Evolutionary conservation across 306 rosid species (phyloP).

Genomic region (Sindora glabra): DNA sequence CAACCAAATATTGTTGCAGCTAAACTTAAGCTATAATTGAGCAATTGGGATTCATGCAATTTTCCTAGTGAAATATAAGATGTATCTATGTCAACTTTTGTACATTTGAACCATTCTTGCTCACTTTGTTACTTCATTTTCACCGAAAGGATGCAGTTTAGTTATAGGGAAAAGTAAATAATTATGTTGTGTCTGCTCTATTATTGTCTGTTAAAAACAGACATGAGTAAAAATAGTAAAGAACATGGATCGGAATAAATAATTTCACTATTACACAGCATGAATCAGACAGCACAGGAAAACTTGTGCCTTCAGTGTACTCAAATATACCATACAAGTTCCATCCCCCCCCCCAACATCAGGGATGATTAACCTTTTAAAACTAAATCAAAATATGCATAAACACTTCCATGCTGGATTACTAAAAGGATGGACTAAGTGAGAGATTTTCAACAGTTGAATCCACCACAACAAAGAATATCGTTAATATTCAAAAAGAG

Average conservation of each 20-base stretch:
- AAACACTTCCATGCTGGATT: not conserved
- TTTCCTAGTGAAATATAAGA: not conserved
- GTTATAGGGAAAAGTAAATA: not conserved
- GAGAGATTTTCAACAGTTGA: not conserved
- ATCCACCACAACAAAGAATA: not conserved
- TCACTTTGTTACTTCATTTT: not conserved
- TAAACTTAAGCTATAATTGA: constrained; percentile 5
- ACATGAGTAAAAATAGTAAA: too few species aligned
- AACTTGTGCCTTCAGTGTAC: too few species aligned
- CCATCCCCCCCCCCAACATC: too few species aligned
- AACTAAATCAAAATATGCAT: not conserved
- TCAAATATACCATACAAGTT: too few species aligned
- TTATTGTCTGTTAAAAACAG: too few species aligned
- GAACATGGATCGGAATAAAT: not conserved
- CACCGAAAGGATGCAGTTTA: not conserved
- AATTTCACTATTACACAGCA: too few species aligned
- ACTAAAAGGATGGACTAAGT: not conserved
- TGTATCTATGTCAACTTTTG: not conserved
- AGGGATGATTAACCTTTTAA: not conserved
- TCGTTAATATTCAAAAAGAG: constrained; percentile 1
- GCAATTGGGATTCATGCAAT: not conserved
- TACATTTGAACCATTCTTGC: not conserved
- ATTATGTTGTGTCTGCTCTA: too few species aligned
- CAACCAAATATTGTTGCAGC: constrained; percentile 16
- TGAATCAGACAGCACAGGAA: too few species aligned